Evolutionary conservation across 805 yeast genomes (phyloP), one percentile per base, ranked within the genome.

Genomic region (Candida silvicultrix): DNA sequence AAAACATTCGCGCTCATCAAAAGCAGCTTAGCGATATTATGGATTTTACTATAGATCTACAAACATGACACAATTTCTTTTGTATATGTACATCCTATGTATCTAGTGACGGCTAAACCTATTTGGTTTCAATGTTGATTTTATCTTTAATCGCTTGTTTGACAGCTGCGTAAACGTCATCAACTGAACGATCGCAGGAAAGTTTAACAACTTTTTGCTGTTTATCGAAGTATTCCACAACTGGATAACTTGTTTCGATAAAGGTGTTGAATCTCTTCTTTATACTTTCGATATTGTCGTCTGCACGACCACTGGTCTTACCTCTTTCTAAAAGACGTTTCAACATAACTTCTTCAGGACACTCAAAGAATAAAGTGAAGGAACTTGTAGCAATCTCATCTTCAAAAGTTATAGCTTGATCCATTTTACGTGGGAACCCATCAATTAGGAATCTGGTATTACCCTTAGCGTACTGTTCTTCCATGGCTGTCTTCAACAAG

Each of bases 341-440:
- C 54, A 89, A 73, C 97, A 92, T 90, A 45, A 88, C 85, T 37
- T 68, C 60, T 64, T 85, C 94, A 1, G 92, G 87, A 64, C 95
- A 86, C 53, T 85, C 89, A 59, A 86, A 86, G 66, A 83, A 86
- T 38, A 86, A 69, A 2, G 86, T 80, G 66, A 84, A 78, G 22
- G 80, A 71, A 51, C 87, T 83, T 64, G 74, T 83, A 58, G 81
- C 94, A 56, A 81, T 73, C 60, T 79, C 71, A 36, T 85, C 80
- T 68, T 92, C 98, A 63, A 92, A 92, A n/a, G 92, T 85, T 37
- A 85, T 49, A 0, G 98, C 98, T 71, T 92, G 99, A 67, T 94
- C 98, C 97, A 94, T 92, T 64, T 90, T 89, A 64, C 98, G 79
- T 42, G 99, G 99, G 77, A 94, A 92, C 0, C 99, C 99, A 64